These are phyloP conservation scores for Firmiana major DNA, from an alignment of 345 rosid species.

Conservation along the genomic window DNA sequence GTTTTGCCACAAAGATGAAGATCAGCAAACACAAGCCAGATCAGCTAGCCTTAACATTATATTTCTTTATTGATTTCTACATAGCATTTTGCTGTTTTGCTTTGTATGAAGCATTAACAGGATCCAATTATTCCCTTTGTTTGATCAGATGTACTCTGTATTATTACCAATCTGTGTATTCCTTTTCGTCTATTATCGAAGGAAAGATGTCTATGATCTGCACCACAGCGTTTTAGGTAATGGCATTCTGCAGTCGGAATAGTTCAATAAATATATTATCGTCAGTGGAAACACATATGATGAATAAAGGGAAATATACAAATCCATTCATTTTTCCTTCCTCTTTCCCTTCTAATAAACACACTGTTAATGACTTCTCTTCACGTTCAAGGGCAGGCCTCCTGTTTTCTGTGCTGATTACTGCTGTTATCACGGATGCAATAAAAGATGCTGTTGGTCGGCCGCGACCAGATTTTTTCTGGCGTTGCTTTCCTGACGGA, in stretches of 20 bases:
- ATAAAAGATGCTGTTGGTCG: conserved; percentile 72
- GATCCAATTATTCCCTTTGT: conserved; percentile 12
- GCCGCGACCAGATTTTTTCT: conserved; percentile 91
- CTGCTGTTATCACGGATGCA: conserved; percentile 73
- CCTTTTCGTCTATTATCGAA: conserved; percentile 42
- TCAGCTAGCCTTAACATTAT: not conserved
- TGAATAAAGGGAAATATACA: too few species aligned
- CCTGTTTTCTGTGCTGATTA: conserved; percentile 60
- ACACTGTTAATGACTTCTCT: not conserved
- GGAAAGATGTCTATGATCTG: conserved; percentile 70
- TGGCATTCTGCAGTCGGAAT: not conserved
- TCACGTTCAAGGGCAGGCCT: conserved; percentile 36
- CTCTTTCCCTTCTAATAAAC: too few species aligned
- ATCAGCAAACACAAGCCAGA: not conserved
- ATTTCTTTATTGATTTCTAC: not conserved
- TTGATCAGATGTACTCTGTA: conserved; percentile 44
- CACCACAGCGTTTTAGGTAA: conserved; percentile 74
- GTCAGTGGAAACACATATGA: not conserved
- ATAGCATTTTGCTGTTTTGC: not conserved
- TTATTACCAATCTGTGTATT: conserved; percentile 58
- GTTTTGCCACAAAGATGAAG: not conserved
- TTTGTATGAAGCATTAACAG: not conserved
- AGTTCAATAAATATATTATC: not conserved
- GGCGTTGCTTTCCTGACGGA: conserved; percentile 98
- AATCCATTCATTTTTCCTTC: too few species aligned